Conservation (phyloP, 1,139 yeast genomes). For the Sugiyamaella neomexicana region DNA sequence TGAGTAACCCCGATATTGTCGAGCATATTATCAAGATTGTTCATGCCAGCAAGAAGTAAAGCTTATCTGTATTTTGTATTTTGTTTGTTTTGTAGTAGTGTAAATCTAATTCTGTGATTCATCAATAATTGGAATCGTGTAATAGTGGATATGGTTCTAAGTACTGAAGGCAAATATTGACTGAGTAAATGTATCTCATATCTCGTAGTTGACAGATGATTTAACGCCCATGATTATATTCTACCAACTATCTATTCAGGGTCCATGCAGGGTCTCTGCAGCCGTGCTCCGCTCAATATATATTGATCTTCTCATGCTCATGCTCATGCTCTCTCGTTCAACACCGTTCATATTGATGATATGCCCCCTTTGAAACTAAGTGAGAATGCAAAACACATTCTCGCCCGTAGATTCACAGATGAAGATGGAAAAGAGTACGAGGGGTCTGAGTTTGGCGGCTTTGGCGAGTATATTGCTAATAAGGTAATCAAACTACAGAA, state of each 20-base stretch:
- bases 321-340: background rate
- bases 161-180: too few species aligned
- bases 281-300: background rate
- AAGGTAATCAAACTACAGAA: conserved; percentile 68
- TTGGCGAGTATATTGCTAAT: conserved; percentile 63
- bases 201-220: too few species aligned
- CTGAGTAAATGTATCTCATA: too few species aligned
- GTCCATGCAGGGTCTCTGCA: background rate
- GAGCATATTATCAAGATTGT: conserved; percentile 60
- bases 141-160: too few species aligned
- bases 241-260: too few species aligned
- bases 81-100: background rate
- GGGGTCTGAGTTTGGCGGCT: conserved; percentile 66
- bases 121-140: too few species aligned
- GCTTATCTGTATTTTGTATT: background rate
- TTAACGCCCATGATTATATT: too few species aligned
- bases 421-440: conserved; percentile 40
- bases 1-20: conserved; percentile 85
- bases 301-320: background rate
- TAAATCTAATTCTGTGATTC: background rate
- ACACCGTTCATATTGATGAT: background rate
- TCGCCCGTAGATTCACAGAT: conserved; percentile 26
- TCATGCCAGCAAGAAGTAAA: conserved; percentile 21
- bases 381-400: conserved; percentile 24
- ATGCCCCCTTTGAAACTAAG: conserved; percentile 5